A percentile compares a stretch with the other conserved stretches of the same genome.
Evolutionary conservation across 2,329 filamentous ascomycete species (phyloP).

Genomic region (Pyrenophora teres): DNA sequence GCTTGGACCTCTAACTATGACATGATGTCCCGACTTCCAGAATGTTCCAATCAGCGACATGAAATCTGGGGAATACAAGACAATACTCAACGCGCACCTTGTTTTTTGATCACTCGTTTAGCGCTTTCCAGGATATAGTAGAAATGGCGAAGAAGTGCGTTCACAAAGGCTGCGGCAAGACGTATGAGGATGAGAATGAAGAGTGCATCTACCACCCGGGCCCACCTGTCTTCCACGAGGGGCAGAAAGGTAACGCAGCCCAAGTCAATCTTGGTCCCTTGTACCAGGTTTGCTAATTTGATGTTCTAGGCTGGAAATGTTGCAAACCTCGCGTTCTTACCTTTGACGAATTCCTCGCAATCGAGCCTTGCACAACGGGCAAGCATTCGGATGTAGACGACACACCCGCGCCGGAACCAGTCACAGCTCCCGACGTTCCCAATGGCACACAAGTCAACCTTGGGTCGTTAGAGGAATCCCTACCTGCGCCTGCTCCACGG

Average conservation of each 20-base stretch:
- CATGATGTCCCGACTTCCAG: slow-evolving; percentile 39
- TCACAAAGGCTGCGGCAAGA: slow-evolving; percentile 93
- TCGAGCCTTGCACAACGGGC: slow-evolving; percentile 89
- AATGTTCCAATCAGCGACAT: slow-evolving; percentile 39
- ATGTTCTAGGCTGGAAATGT: slow-evolving; percentile 87
- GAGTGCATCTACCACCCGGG: slow-evolving; percentile 91
- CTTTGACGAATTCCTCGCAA: slow-evolving; percentile 96
- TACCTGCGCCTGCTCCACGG: slow-evolving; percentile 40
- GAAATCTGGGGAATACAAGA: slow-evolving; percentile 17
- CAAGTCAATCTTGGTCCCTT: not conserved
- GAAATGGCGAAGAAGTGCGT: slow-evolving; percentile 84
- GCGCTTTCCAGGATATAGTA: not conserved
- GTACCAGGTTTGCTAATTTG: slow-evolving; percentile 3
- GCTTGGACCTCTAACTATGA: slow-evolving; percentile 30
- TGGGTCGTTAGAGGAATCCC: slow-evolving; percentile 36
- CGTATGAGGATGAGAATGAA: slow-evolving; percentile 79
- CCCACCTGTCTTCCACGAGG: slow-evolving; percentile 90
- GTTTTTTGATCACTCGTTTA: slow-evolving; percentile 8
- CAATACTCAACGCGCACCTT: slow-evolving; percentile 12
- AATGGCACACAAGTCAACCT: slow-evolving; percentile 40
- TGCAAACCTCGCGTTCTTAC: slow-evolving; percentile 96
- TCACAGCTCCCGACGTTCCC: slow-evolving; percentile 55
- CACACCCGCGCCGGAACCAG: slow-evolving; percentile 58
- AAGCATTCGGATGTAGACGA: slow-evolving; percentile 89
- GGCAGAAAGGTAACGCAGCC: slow-evolving; percentile 78